Conservation (phyloP, 176 grass and related monocot species). For the Puya raimondii region DNA sequence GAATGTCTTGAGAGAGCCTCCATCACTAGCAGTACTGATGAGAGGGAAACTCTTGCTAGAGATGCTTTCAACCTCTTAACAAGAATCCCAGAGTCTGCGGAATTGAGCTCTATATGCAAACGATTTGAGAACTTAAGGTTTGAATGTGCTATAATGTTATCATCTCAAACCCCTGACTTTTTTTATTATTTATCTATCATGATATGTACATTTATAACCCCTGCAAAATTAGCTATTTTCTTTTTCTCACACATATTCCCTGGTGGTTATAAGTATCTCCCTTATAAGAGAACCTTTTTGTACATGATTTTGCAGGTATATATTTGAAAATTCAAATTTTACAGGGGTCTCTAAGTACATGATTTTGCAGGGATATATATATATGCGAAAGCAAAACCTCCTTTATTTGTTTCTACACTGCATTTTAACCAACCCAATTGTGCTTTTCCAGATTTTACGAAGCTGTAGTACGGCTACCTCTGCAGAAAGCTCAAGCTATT, state of each 20-base stretch:
- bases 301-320: background rate
- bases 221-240: background rate
- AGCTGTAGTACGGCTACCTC: conserved; percentile 75
- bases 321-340: too few relatives aligned
- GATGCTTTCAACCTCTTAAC: conserved; percentile 81
- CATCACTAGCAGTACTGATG: conserved; percentile 42
- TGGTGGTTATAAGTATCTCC: too few relatives aligned
- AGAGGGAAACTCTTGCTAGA: conserved; percentile 72
- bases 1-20: conserved; percentile 87
- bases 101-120: conserved; percentile 89
- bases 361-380: conserved; percentile 1
- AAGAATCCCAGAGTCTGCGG: conserved; percentile 73
- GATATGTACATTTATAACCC: background rate
- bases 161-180: background rate
- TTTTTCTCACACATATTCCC: too few relatives aligned
- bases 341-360: too few relatives aligned
- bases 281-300: background rate
- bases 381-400: background rate
- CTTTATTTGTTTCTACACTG: background rate
- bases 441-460: conserved; percentile 61
- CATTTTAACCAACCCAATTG: background rate
- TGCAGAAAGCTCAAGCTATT: conserved; percentile 86
- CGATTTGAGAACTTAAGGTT: conserved; percentile 95
- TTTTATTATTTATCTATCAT: background rate
- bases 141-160: background rate